Conservation (phyloP, 2,329 filamentous ascomycete species). For the Pseudogymnoascus sp. region DNA sequence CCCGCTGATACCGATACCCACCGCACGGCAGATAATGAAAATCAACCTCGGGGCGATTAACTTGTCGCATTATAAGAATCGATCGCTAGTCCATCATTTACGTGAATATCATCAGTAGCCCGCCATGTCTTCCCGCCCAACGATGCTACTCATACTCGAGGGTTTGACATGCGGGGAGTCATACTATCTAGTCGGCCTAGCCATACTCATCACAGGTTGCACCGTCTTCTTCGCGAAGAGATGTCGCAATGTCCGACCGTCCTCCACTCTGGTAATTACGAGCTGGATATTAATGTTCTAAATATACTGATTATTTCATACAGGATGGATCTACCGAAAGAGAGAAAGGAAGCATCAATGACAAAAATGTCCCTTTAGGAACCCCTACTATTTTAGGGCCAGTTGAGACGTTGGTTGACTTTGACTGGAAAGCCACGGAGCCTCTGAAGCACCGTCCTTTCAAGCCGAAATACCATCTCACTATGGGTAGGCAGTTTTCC, state of each 20-base stretch:
- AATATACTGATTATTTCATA: neutral
- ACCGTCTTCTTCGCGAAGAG: neutral
- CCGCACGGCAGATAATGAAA: neutral
- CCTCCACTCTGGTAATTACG: neutral
- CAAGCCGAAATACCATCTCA: slow-evolving; percentile 53
- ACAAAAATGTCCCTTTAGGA: neutral
- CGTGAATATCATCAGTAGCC: neutral
- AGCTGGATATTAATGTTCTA: neutral
- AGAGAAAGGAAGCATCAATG: neutral
- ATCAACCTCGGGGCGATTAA: neutral
- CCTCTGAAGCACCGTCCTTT: slow-evolving; percentile 48
- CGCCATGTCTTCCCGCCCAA: neutral
- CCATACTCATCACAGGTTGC: neutral
- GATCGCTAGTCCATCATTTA: neutral
- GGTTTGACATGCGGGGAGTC: neutral
- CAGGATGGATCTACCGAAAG: neutral
- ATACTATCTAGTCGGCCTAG: neutral
- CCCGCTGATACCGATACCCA: neutral
- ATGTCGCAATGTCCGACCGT: neutral
- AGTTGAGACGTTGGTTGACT: slow-evolving; percentile 34
- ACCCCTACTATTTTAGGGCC: neutral
- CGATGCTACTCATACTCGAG: neutral
- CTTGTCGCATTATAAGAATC: neutral
- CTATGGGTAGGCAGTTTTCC: slow-evolving; percentile 43
- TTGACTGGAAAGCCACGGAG: slow-evolving; percentile 42